phyloP scores from a whole-genome alignment of 106 monocot genomes.

The Acorus calamus region DNA sequence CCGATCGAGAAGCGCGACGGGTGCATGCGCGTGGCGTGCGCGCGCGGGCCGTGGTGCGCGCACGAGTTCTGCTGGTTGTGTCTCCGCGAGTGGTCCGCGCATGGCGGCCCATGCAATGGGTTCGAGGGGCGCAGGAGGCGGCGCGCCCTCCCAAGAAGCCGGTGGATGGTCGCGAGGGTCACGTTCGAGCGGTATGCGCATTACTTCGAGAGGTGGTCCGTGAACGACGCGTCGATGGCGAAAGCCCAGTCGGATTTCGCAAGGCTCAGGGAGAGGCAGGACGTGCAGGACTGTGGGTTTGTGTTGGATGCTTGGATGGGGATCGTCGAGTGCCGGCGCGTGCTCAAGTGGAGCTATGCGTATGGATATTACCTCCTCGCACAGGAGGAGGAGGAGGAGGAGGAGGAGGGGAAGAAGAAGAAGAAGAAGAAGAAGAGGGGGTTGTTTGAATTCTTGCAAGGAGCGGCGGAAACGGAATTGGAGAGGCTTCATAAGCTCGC shows the following conservation, averaged over 20 bases:
- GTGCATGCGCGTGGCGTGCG: slow-evolving; percentile 13
- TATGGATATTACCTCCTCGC: background rate
- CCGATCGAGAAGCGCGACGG: slow-evolving; percentile 4
- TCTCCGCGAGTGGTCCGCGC: background rate
- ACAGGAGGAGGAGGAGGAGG: background rate
- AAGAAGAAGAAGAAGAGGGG: no score
- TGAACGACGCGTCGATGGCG: background rate
- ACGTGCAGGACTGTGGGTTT: background rate
- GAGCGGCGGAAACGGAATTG: background rate
- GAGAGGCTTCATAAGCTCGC: slow-evolving; percentile 1
- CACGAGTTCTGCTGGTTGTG: slow-evolving; percentile 14
- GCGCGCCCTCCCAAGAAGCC: background rate
- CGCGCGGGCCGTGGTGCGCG: background rate
- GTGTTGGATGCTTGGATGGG: background rate
- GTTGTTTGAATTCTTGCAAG: background rate
- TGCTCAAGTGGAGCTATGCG: background rate
- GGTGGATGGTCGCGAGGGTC: background rate
- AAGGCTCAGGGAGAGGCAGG: background rate
- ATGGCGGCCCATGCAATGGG: background rate
- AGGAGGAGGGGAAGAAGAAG: no score
- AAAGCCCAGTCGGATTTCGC: background rate
- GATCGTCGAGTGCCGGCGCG: slow-evolving; percentile 1
- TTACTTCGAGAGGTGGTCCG: background rate
- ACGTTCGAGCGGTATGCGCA: background rate
- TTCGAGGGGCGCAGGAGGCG: background rate